Base-by-base conservation (phyloP, 2,329 filamentous ascomycete species). In the Ascochyta rabiei region DNA sequence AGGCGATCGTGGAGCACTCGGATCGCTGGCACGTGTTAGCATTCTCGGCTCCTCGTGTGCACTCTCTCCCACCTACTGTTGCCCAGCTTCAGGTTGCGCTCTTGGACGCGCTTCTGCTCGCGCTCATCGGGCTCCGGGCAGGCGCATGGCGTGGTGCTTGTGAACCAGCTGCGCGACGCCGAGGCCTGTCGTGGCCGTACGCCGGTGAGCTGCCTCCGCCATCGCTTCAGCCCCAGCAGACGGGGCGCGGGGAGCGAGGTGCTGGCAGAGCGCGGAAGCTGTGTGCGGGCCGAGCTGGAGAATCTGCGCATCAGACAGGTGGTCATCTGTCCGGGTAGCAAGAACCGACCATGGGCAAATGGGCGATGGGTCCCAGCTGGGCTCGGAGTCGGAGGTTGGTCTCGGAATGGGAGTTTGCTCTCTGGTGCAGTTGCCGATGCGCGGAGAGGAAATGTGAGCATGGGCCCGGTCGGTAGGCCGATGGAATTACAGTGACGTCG, bases 1-100 rank as follows among this genome's bases (percentile, higher is more conserved):
- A 88, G 80, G 24, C 84, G 81, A 21, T 86, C 83, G 45, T 86
- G 86, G n/a, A 88, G 78, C 43, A 75, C 81, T 26, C 84, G 78
- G 37, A 88, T 80, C 23, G 86, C 84, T 86, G 57, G 46, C 45
- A 21, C 21, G 13, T 23, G 33, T 60, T 15, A 64, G 59, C 57
- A 52, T 16, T 9, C 26, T 6, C 10, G 4, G n/a, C 7, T 15
- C 33, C 12, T 6, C 43, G 6, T 13, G 28, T 23, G 9, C 13
- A 12, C 1, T 9, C 4, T 3, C 12, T 10, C 23, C 24, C 18
- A 68, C 78, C 43, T 76, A 86, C 84, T 87, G 66, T 83, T 84
- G 31, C 85, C 85, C 9, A 88, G 76, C 71, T 86, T 86, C 51
- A 87, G 57, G 7, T 83, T 83, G 57, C 85, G 80, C 71, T 86